Conservation (phyloP, 1,139 yeast species). For the Geotrichum carabidarum region DNA sequence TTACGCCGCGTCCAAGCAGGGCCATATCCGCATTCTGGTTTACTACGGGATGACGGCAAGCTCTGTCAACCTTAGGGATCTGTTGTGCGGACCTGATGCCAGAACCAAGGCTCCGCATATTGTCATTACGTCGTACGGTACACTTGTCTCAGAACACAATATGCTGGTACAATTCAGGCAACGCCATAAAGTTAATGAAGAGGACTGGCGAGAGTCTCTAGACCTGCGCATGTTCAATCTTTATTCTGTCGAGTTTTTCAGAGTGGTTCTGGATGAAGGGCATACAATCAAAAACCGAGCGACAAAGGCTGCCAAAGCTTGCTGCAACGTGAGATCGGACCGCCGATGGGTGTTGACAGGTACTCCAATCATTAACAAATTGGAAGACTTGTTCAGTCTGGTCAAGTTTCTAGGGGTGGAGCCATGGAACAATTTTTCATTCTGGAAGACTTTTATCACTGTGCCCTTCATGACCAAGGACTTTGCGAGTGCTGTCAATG, state of each 20-base stretch:
- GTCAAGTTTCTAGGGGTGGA: slow-evolving; percentile 70
- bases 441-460: slow-evolving; percentile 87
- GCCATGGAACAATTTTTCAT: slow-evolving; percentile 84
- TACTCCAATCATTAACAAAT: slow-evolving; percentile 83
- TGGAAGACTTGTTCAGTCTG: slow-evolving; percentile 80
- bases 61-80: slow-evolving; percentile 44
- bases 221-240: slow-evolving; percentile 45
- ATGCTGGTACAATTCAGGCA: slow-evolving; percentile 23
- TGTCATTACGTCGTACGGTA: slow-evolving; percentile 82
- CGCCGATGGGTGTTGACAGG: slow-evolving; percentile 90
- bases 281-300: slow-evolving; percentile 80
- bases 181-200: slow-evolving; percentile 17
- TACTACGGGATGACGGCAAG: slow-evolving; percentile 64
- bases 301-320: slow-evolving; percentile 77
- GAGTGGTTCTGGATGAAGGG: slow-evolving; percentile 87
- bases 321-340: slow-evolving; percentile 57
- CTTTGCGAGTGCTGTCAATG: slow-evolving; percentile 67
- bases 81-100: slow-evolving; percentile 39
- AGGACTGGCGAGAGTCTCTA: slow-evolving; percentile 24
- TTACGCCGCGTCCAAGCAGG: slow-evolving; percentile 45
- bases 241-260: slow-evolving; percentile 67
- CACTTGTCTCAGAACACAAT: slow-evolving; percentile 68
- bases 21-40: slow-evolving; percentile 38
- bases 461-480: slow-evolving; percentile 72
- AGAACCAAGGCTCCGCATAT: slow-evolving; percentile 57